These are phyloP conservation scores for Carex kokanica DNA, from an alignment of 176 grass and related monocot species.

Conservation along the genomic window DNA sequence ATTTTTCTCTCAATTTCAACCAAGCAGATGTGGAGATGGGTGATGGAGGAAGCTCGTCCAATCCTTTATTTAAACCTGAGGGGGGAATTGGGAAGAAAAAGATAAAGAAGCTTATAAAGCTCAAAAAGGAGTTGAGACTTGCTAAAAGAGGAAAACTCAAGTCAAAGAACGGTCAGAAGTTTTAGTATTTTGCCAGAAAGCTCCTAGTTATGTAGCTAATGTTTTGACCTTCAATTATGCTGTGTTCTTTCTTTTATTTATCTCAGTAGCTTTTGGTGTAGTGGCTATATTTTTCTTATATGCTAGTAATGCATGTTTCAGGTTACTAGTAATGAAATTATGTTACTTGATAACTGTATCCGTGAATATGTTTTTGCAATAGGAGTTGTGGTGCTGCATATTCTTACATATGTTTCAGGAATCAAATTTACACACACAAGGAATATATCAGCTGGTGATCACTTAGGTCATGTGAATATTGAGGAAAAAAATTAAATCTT, in stretches of 20 bases:
- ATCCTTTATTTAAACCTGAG: constrained; percentile 55
- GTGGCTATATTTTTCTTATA: background rate
- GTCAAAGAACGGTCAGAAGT: constrained; percentile 23
- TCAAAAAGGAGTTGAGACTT: constrained; percentile 70
- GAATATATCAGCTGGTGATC: background rate
- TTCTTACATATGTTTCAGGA: background rate
- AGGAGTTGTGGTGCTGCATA: background rate
- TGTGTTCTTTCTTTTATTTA: background rate
- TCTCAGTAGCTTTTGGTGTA: background rate
- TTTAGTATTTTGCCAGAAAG: background rate
- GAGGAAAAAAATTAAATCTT: background rate
- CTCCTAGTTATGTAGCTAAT: constrained; percentile 1
- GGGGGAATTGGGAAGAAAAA: constrained; percentile 87
- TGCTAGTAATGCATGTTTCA: background rate
- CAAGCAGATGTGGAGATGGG: constrained; percentile 37
- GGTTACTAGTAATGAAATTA: background rate
- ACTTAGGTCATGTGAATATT: background rate
- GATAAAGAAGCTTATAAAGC: constrained; percentile 58
- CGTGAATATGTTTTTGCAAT: background rate
- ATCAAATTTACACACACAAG: background rate
- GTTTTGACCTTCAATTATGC: constrained; percentile 10
- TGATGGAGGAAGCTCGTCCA: constrained; percentile 43
- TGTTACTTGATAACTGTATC: background rate
- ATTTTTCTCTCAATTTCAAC: background rate
- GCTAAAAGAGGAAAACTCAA: constrained; percentile 60